Evolutionary conservation across 1,284 basidiomycete species (phyloP).

Genomic region (Tylopilus sp.): DNA sequence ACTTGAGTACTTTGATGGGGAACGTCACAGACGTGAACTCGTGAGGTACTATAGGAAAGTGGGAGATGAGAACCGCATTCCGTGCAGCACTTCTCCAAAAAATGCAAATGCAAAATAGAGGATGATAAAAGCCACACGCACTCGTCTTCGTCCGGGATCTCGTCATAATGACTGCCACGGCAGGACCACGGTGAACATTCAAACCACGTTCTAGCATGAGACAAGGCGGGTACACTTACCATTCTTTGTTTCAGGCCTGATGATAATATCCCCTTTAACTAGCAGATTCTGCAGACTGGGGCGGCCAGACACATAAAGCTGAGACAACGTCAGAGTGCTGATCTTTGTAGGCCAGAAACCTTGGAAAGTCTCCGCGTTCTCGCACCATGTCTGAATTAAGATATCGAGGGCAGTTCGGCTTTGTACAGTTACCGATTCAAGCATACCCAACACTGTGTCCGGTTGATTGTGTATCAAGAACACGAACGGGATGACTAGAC

Average conservation of each 20-base stretch:
- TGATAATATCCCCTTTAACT: constrained; percentile 92
- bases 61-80: constrained; percentile 16
- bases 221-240: constrained; percentile 46
- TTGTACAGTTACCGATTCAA: constrained; percentile 61
- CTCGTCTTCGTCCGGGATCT: constrained; percentile 85
- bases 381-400: constrained; percentile 87
- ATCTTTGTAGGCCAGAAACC: constrained; percentile 90
- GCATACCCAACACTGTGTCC: constrained; percentile 69
- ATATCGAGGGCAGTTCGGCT: constrained; percentile 71
- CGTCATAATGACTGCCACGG: constrained; percentile 83
- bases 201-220: constrained; percentile 6
- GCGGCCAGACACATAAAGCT: constrained; percentile 69
- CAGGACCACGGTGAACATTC: constrained; percentile 18
- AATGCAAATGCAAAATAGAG: constrained; percentile 3
- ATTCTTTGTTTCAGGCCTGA: constrained; percentile 74
- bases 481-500: constrained; percentile 87
- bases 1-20: constrained; percentile 88
- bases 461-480: constrained; percentile 86
- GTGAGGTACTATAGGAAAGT: constrained; percentile 58
- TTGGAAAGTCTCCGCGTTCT: constrained; percentile 90
- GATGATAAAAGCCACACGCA: constrained; percentile 39
- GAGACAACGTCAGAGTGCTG: constrained; percentile 78
- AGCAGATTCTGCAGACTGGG: constrained; percentile 60
- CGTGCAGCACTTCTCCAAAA: constrained; percentile 3
- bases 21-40: constrained; percentile 85